Base-by-base conservation (phyloP, 2,329 filamentous ascomycete species). In the Arachnomyces sp. region DNA sequence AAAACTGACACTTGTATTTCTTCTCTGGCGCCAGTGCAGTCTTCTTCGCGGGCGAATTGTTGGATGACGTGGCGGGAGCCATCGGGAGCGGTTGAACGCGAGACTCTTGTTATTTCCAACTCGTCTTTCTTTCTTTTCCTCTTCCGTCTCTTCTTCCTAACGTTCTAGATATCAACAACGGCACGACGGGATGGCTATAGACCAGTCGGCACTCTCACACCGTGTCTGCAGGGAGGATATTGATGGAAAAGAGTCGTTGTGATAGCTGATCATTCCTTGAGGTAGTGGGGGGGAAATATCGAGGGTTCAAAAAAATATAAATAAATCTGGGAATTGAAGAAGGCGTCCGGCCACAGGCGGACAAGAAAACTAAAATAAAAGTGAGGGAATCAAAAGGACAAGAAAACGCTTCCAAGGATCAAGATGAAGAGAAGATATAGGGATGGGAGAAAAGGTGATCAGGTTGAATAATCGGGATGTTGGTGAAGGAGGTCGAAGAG, bases 1-100 rank as follows among this genome's bases (percentile, higher is more conserved):
- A 96, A 68, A 95, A 96, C 74, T 95, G 88, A 72, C 92, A 98
- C 67, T 96, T 95, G 80, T 98, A 98, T 70, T 95, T 95, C 74
- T 93, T 90, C 73, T 96, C 92, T 42, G 89, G 87, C 54, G 80
- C 82, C 54, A 82, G 70, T 46, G 83, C 74, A 52, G 82, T 68
- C 71, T 93, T 94, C 69, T 93, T 94, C 67, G 85, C 80, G 58
- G 82, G 75, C 55, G 78, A 77, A 61, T 84, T 76, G 59, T 81
- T 77, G 60, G 86, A 78, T 59, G 78, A 75, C 59, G 83, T 54
- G 47, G 55, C 57, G 36, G 65, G 61, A 56, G 65, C 63, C 63
- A 67, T 67, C 43, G 25, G 34, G 25, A 12, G 11, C 32, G 35
- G 36, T 28, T 34, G 34, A 38, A 38, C 21, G 21, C 21, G 21